A percentile compares a stretch with the other conserved stretches of the same genome.
These are phyloP conservation scores for Pseudogymnoascus sp. DNA, from an alignment of 2,329 filamentous ascomycete genomes.

Conservation along the genomic window DNA sequence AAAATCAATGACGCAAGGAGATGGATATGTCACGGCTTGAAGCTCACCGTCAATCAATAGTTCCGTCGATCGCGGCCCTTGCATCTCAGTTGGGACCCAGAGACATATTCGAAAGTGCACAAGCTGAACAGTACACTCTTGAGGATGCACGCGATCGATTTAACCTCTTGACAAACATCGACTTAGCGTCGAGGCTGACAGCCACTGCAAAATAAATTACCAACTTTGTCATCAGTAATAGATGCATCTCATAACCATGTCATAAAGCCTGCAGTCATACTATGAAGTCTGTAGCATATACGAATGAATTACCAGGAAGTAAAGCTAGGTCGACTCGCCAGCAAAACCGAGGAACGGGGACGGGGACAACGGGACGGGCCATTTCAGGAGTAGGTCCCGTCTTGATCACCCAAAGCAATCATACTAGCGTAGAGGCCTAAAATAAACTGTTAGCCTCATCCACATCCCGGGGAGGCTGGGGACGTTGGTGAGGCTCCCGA, in stretches of 20 bases:
- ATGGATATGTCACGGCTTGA: background rate
- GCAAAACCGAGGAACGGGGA: background rate
- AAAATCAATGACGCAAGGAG: background rate
- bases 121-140: background rate
- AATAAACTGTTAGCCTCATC: background rate
- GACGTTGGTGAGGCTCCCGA: background rate
- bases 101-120: background rate
- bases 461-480: background rate
- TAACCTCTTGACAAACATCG: background rate
- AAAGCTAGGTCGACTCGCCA: background rate
- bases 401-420: background rate
- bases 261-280: background rate
- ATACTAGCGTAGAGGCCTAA: background rate
- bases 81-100: background rate
- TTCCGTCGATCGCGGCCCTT: background rate
- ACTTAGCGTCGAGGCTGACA: background rate
- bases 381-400: conserved; percentile 4
- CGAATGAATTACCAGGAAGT: background rate
- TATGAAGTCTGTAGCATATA: background rate
- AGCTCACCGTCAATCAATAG: conserved; percentile 5
- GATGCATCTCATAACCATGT: background rate
- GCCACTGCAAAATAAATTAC: background rate
- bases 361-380: background rate
- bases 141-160: background rate
- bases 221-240: background rate